Evolutionary conservation across 2,329 filamentous ascomycete species (phyloP).

Genomic region (Monosporascus ibericus): DNA sequence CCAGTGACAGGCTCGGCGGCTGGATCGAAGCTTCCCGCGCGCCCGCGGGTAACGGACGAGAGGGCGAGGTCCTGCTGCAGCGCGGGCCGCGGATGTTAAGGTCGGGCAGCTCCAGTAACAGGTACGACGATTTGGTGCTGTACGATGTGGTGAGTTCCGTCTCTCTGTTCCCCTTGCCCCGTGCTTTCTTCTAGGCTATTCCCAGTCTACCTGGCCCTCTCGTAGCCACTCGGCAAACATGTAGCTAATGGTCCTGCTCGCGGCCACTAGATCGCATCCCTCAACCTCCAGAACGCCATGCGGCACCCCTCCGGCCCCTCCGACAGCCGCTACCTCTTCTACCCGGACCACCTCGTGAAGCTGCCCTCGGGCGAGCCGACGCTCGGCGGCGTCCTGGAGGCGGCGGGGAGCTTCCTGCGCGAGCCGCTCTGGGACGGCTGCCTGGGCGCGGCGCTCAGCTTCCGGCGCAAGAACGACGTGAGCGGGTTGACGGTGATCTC

Average conservation of each 20-base stretch:
- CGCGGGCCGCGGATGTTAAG: slow-evolving; percentile 74
- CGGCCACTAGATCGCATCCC: slow-evolving; percentile 44
- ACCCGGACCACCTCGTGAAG: slow-evolving; percentile 72
- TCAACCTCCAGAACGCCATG: slow-evolving; percentile 52
- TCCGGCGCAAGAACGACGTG: too few species aligned
- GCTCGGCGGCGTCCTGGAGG: slow-evolving; percentile 6
- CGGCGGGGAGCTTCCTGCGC: slow-evolving; percentile 8
- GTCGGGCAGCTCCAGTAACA: slow-evolving; percentile 31
- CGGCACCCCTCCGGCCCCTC: slow-evolving; percentile 36
- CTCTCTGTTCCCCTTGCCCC: slow-evolving; percentile 16
- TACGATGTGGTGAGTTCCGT: slow-evolving; percentile 58
- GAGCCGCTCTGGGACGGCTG: slow-evolving; percentile 22
- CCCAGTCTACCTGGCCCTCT: too few species aligned
- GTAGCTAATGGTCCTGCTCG: too few species aligned
- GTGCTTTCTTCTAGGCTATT: not conserved
- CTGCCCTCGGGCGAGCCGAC: slow-evolving; percentile 10
- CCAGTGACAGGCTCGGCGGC: slow-evolving; percentile 63
- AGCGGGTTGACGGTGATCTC: too few species aligned
- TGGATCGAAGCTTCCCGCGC: slow-evolving; percentile 71
- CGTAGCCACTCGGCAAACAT: too few species aligned
- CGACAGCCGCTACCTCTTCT: slow-evolving; percentile 73
- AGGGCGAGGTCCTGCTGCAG: slow-evolving; percentile 65
- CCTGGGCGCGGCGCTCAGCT: slow-evolving; percentile 4
- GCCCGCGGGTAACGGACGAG: slow-evolving; percentile 49
- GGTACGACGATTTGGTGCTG: slow-evolving; percentile 59